phyloP scores from a whole-genome alignment of 768 basidiomycete species.

The Cystobasidium tubakii region DNA sequence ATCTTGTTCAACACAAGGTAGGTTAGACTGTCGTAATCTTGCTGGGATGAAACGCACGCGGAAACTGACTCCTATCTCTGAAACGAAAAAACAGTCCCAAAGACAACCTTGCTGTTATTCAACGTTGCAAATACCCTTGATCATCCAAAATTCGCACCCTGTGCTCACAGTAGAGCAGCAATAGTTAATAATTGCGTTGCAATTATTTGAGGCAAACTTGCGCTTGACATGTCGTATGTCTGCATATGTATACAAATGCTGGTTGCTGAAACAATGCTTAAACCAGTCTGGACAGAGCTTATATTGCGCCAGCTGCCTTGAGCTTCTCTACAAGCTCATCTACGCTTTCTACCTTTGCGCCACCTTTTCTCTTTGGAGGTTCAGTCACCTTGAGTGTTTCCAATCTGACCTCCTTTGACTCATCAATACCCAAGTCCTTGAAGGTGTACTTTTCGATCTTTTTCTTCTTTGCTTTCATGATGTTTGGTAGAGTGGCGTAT shows the following conservation, averaged over 20 bases:
- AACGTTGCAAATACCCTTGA: constrained; percentile 7
- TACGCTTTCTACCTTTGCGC: constrained; percentile 78
- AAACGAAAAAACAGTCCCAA: not conserved
- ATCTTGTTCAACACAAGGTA: constrained; percentile 24
- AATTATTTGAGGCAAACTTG: too few species aligned
- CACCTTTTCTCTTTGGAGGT: constrained; percentile 83
- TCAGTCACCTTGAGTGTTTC: constrained; percentile 83
- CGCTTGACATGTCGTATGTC: not conserved
- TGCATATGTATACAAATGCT: not conserved
- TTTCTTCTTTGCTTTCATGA: constrained; percentile 99
- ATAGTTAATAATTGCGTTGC: too few species aligned
- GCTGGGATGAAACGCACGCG: not conserved
- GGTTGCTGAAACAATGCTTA: not conserved
- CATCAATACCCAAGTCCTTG: constrained; percentile 73
- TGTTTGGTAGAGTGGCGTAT: constrained; percentile 93
- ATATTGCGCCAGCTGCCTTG: constrained; percentile 69
- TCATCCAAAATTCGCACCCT: too few species aligned
- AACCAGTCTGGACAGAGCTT: not conserved
- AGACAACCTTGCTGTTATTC: constrained; percentile 6
- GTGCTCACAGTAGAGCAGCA: too few species aligned
- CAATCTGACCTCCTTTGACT: constrained; percentile 60
- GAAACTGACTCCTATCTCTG: not conserved
- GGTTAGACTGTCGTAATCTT: not conserved
- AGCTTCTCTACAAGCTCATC: constrained; percentile 84
- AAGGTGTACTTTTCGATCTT: constrained; percentile 75